Base-by-base conservation (phyloP, 192 early-diverging fungal genomes). In the Coemansia sp. region DNA sequence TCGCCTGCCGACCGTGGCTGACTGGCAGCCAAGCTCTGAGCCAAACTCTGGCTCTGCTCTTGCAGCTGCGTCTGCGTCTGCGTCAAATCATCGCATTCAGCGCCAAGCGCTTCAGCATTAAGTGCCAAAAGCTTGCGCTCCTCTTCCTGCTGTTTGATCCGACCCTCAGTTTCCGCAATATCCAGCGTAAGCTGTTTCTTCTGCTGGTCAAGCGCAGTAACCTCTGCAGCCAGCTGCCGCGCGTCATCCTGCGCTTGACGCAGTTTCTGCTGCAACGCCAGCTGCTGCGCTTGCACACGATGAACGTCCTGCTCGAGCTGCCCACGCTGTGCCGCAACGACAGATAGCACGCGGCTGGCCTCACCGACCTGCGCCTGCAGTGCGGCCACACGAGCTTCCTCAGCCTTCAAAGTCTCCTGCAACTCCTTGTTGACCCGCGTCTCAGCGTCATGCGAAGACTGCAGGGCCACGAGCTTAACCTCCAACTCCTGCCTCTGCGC, bases 401-500 rank as follows among this genome's bases (percentile, higher is more conserved):
- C 77, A n/a, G 14, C 39, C 44, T 54, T 58, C 17, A 80, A 71
- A 53, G 54, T 70, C 55, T 73, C 71, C 45, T 70, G 53, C 43
- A 80, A 63, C 71, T 80, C 77, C 52, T 69, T 59, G 67, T 80
- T 80, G 44, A 80, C 66, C 4, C 69, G 56, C 23, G 57, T 59
- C 54, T 80, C 77, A 14, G 67, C 77, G 11, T 80, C 77, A 49
- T 80, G 71, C 42, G 77, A 62, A 11, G 77, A 68, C 53, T 73
- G 66, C 48, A 70, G 44, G 25, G 77, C 71, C 9, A 67, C 41
- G 25, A 80, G 61, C 43, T 61, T 62, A 7, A 73, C 57, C 57
- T 72, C 71, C n/a, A 80, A 71, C 58, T 73, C 77, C 34, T 73
- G 77, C 53, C 73, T 80, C 41, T 67, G 77, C 39, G 66, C 54